Conservation (phyloP, 83 land plant species). For the Picea abies region DNA sequence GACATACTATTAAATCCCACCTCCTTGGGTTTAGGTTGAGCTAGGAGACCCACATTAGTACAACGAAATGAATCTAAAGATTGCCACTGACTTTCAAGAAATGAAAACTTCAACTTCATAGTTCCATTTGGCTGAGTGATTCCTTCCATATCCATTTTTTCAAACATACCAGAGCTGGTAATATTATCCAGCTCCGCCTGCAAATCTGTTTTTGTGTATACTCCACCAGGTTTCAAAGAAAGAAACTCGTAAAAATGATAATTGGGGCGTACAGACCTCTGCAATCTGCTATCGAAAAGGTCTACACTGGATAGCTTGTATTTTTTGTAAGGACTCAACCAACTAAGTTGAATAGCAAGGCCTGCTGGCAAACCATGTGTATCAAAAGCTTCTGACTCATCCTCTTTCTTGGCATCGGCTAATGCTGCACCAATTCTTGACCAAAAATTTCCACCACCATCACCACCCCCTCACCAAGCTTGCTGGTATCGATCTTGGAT, state of each 20-base stretch:
- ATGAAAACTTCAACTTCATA: constrained; percentile 54
- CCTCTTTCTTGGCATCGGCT: too few species aligned
- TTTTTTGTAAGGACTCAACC: constrained; percentile 66
- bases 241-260: too few species aligned
- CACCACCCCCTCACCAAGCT: constrained; percentile 40
- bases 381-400: constrained; percentile 70
- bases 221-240: too few species aligned
- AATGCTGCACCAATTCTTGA: too few species aligned
- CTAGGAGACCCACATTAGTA: constrained; percentile 81
- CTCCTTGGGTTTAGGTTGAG: constrained; percentile 70
- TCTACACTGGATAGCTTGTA: constrained; percentile 66
- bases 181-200: too few species aligned
- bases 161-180: constrained; percentile 92
- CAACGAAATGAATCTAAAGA: constrained; percentile 71
- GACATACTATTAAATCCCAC: constrained; percentile 61
- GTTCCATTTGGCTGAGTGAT: constrained; percentile 82
- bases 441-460: constrained; percentile 45
- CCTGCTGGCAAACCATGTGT: constrained; percentile 83
- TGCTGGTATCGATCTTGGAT: too few species aligned
- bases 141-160: constrained; percentile 79
- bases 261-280: constrained; percentile 32
- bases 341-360: constrained; percentile 54
- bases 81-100: constrained; percentile 84
- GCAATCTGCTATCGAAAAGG: constrained; percentile 51
- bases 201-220: too few species aligned